Percentiles rank a stretch among this genome's conserved stretches.
Conservation (phyloP, 2,329 filamentous ascomycete species). For the Clarireedia homoeocarpa region DNA sequence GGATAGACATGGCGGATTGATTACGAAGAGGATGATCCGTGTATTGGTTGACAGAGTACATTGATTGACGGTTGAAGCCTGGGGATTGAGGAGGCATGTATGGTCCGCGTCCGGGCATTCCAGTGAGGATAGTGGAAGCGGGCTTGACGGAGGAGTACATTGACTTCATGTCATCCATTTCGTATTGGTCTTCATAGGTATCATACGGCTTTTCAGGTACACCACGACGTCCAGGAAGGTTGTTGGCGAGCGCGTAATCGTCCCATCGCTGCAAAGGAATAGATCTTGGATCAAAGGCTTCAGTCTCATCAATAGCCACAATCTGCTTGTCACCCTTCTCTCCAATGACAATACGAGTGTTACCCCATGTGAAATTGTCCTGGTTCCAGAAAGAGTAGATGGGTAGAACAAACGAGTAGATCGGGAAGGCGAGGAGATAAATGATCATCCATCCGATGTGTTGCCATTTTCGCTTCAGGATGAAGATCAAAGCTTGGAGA, state of each 20-base stretch:
- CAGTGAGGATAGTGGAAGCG: conserved; percentile 77
- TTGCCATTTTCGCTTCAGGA: conserved; percentile 95
- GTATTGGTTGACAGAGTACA: conserved; percentile 38
- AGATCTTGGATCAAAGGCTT: conserved; percentile 81
- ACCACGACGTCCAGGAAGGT: conserved; percentile 84
- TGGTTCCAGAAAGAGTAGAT: conserved; percentile 99
- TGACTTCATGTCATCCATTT: conserved; percentile 97
- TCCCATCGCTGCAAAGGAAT: conserved; percentile 97
- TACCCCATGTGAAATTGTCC: conserved; percentile 98
- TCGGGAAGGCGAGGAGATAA: conserved; percentile 89
- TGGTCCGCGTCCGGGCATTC: conserved; percentile 58
- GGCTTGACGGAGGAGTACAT: conserved; percentile 89
- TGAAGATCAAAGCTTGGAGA: conserved; percentile 92
- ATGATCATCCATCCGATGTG: conserved; percentile 99
- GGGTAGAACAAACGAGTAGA: conserved; percentile 85
- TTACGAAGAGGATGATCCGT: conserved; percentile 46
- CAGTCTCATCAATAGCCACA: conserved; percentile 76
- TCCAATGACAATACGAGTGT: conserved; percentile 92
- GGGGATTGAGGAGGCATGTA: conserved; percentile 83
- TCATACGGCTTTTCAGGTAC: conserved; percentile 59
- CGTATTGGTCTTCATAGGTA: conserved; percentile 71
- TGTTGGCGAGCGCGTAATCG: conserved; percentile 82
- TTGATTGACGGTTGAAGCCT: conserved; percentile 45
- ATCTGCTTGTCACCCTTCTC: conserved; percentile 88
- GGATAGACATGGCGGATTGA: conserved; percentile 64